These are phyloP conservation scores for Thymus mandschuricus DNA, from an alignment of 257 asterid genomes.

Conservation along the genomic window DNA sequence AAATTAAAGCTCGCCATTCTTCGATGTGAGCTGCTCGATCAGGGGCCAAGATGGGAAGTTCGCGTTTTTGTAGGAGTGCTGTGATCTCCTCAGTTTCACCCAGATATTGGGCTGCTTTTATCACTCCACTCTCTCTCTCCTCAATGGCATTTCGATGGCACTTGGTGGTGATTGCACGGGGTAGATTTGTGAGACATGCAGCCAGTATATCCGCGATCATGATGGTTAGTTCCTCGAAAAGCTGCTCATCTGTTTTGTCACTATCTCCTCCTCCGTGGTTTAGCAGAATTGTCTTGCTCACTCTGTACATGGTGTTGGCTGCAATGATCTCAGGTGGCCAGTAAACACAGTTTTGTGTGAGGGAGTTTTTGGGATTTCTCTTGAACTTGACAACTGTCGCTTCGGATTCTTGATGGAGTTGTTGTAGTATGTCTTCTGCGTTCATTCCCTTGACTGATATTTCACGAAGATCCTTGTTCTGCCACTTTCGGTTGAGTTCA, in stretches of 20 bases:
- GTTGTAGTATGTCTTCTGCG: not conserved
- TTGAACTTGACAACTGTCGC: slow-evolving; percentile 35
- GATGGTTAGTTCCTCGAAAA: slow-evolving; percentile 38
- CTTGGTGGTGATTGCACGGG: slow-evolving; percentile 38
- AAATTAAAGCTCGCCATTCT: slow-evolving; percentile 11
- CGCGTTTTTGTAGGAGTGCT: not conserved
- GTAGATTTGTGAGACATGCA: slow-evolving; percentile 46
- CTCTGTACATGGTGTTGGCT: slow-evolving; percentile 49
- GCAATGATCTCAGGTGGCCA: slow-evolving; percentile 43
- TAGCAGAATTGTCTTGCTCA: slow-evolving; percentile 32
- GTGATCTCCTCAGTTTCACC: slow-evolving; percentile 51
- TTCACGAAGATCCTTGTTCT: slow-evolving; percentile 41
- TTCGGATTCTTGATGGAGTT: slow-evolving; percentile 30
- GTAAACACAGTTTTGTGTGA: slow-evolving; percentile 36
- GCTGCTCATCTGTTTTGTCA: slow-evolving; percentile 25
- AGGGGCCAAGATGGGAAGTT: not conserved
- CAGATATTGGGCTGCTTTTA: slow-evolving; percentile 39
- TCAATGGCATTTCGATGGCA: slow-evolving; percentile 40
- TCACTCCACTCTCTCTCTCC: slow-evolving; percentile 38
- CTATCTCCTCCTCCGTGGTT: slow-evolving; percentile 27
- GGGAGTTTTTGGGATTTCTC: slow-evolving; percentile 22
- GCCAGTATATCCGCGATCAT: slow-evolving; percentile 48
- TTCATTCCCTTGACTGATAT: slow-evolving; percentile 35
- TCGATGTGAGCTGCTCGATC: not conserved
- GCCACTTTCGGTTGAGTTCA: slow-evolving; percentile 45